A percentile compares a stretch with the other conserved stretches of the same genome.
Evolutionary conservation across 768 basidiomycete genomes (phyloP).

Genomic region (Trametes gibbosa): DNA sequence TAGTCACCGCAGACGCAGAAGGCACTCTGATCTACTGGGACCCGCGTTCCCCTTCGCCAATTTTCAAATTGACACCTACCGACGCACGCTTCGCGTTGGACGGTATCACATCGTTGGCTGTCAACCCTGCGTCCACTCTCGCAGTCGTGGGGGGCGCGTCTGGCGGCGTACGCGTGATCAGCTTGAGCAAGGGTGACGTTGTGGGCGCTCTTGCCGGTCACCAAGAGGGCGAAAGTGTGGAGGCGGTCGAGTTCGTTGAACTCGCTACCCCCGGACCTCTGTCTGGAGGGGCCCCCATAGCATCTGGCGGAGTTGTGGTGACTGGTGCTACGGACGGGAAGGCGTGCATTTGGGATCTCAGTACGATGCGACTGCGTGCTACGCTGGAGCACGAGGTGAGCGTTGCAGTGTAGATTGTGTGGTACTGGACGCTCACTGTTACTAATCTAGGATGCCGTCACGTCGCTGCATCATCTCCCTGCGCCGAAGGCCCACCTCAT

Average conservation of each 20-base stretch:
- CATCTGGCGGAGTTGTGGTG: slow-evolving; percentile 62
- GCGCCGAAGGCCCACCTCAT: slow-evolving; percentile 73
- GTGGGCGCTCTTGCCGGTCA: slow-evolving; percentile 80
- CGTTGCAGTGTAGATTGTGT: slow-evolving; percentile 7
- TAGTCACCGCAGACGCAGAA: slow-evolving; percentile 83
- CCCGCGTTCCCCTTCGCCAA: slow-evolving; percentile 69
- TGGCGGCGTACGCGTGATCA: slow-evolving; percentile 86
- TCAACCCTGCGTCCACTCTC: slow-evolving; percentile 86
- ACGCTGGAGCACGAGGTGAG: slow-evolving; percentile 81
- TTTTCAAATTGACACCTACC: slow-evolving; percentile 74
- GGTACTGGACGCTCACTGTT: background rate
- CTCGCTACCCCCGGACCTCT: slow-evolving; percentile 50
- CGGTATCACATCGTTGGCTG: slow-evolving; percentile 82
- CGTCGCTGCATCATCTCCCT: slow-evolving; percentile 72
- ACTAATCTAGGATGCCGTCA: slow-evolving; percentile 76
- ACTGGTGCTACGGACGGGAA: slow-evolving; percentile 94
- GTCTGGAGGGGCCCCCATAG: slow-evolving; percentile 40
- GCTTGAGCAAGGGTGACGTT: slow-evolving; percentile 82
- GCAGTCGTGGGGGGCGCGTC: slow-evolving; percentile 85
- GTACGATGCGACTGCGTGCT: slow-evolving; percentile 78
- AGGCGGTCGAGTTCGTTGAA: slow-evolving; percentile 82
- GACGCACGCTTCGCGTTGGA: slow-evolving; percentile 77
- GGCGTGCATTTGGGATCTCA: slow-evolving; percentile 91
- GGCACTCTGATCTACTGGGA: slow-evolving; percentile 90
- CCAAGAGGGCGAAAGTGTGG: slow-evolving; percentile 82